These are phyloP conservation scores for Protomyces inouyei DNA, from an alignment of 1,139 yeast genomes.

Conservation along the genomic window DNA sequence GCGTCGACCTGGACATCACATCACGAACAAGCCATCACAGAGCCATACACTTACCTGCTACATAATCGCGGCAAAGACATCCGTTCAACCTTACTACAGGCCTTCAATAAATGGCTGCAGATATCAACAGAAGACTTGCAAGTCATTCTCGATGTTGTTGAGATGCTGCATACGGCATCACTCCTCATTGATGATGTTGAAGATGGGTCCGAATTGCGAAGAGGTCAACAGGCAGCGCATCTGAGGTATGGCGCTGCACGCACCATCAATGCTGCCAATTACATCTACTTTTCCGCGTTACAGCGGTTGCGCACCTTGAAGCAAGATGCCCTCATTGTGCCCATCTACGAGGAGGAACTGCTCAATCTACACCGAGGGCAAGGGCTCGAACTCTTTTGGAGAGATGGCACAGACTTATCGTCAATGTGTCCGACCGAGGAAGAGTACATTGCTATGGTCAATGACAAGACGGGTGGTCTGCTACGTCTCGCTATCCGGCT, in stretches of 20 bases:
- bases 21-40: constrained; percentile 37
- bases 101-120: constrained; percentile 49
- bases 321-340: constrained; percentile 2
- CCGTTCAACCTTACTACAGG: constrained; percentile 47
- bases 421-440: constrained; percentile 56
- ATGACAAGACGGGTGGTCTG: constrained; percentile 84
- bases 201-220: constrained; percentile 61
- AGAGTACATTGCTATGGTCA: constrained; percentile 74
- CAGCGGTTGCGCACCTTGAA: constrained; percentile 37
- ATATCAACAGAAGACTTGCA: constrained; percentile 42
- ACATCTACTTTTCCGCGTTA: constrained; percentile 72
- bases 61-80: constrained; percentile 55
- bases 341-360: constrained; percentile 54
- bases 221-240: constrained; percentile 79
- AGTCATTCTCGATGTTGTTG: constrained; percentile 47
- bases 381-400: constrained; percentile 82
- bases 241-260: constrained; percentile 67
- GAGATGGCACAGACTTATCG: constrained; percentile 46
- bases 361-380: constrained; percentile 80
- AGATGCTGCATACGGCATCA: constrained; percentile 61
- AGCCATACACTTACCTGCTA: constrained; percentile 52
- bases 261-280: constrained; percentile 76
- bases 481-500: constrained; percentile 67
- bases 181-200: constrained; percentile 80
- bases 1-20: constrained; percentile 4